These are phyloP conservation scores for Telopea speciosissima DNA, from an alignment of 177 flowering plant species.

Conservation along the genomic window DNA sequence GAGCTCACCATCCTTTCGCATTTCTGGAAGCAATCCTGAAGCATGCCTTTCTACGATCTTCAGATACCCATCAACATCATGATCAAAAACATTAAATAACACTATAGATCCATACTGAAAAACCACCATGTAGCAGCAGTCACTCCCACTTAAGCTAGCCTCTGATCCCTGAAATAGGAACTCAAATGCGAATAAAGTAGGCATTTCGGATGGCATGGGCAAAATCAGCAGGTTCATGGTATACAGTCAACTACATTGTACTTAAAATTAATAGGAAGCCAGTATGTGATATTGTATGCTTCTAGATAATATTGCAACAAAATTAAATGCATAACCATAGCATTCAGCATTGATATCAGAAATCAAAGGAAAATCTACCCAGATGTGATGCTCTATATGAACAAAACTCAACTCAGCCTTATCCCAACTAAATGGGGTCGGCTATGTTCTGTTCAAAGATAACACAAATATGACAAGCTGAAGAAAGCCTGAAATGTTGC, in stretches of 20 bases:
- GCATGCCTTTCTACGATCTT: conserved; percentile 74
- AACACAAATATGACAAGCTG: too few species aligned
- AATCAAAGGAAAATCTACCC: too few species aligned
- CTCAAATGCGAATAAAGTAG: conserved; percentile 3
- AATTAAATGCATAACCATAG: too few species aligned
- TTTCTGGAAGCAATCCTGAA: conserved; percentile 88
- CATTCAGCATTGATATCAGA: too few species aligned
- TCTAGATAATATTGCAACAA: background rate
- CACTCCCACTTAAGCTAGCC: conserved; percentile 53
- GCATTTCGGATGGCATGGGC: background rate
- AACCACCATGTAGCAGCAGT: conserved; percentile 80
- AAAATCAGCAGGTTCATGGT: background rate
- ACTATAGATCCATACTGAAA: conserved; percentile 95
- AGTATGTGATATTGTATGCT: background rate
- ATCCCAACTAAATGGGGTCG: too few species aligned
- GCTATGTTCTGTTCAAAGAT: too few species aligned
- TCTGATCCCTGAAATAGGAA: conserved; percentile 48
- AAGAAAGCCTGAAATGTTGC: too few species aligned
- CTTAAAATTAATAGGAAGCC: background rate
- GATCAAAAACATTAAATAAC: conserved; percentile 70
- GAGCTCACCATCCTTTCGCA: conserved; percentile 89
- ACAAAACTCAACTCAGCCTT: too few species aligned
- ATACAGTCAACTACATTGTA: background rate
- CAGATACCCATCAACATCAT: conserved; percentile 68
- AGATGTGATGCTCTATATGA: too few species aligned